Conservation (phyloP, 208 protist species). For the Kentomonas sorsogonicus region DNA sequence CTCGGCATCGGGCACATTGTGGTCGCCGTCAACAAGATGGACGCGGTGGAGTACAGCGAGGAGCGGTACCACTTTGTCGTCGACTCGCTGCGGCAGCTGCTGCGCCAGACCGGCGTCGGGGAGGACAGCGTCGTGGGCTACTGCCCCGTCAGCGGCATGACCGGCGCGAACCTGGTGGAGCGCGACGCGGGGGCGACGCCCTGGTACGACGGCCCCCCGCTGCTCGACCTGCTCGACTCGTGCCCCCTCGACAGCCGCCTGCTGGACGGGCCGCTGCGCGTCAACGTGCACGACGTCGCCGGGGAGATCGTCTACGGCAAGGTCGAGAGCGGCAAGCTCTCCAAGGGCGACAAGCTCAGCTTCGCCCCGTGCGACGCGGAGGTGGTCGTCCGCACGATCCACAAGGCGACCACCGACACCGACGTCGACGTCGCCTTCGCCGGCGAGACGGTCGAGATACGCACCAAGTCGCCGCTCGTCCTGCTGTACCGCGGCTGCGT, state of each 20-base stretch:
- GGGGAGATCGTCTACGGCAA: conserved; percentile 57
- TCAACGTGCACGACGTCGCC: conserved; percentile 71
- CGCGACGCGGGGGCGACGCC: conserved; percentile 22
- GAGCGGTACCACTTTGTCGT: conserved; percentile 92
- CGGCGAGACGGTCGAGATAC: conserved; percentile 70
- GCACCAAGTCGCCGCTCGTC: conserved; percentile 35
- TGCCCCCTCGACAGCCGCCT: conserved; percentile 70
- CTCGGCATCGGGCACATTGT: conserved; percentile 95
- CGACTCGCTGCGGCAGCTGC: conserved; percentile 85
- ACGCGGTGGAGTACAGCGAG: conserved; percentile 90
- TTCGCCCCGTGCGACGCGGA: conserved; percentile 62
- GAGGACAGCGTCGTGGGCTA: conserved; percentile 55
- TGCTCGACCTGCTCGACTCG: conserved; percentile 68
- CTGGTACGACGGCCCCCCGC: conserved; percentile 70
- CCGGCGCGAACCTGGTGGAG: conserved; percentile 53
- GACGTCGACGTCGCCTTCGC: conserved; percentile 63
- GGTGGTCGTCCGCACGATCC: conserved; percentile 43
- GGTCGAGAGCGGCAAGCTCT: conserved; percentile 69
- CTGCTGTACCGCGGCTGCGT: conserved; percentile 69
- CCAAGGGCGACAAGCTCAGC: conserved; percentile 31
- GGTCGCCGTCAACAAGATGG: conserved; percentile 99
- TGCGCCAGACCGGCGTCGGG: conserved; percentile 90
- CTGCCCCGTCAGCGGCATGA: conserved; percentile 75
- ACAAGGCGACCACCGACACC: conserved; percentile 49
- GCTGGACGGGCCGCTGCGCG: conserved; percentile 48